Conservation (phyloP, 768 basidiomycete species). For the Tricholoma sp. region DNA sequence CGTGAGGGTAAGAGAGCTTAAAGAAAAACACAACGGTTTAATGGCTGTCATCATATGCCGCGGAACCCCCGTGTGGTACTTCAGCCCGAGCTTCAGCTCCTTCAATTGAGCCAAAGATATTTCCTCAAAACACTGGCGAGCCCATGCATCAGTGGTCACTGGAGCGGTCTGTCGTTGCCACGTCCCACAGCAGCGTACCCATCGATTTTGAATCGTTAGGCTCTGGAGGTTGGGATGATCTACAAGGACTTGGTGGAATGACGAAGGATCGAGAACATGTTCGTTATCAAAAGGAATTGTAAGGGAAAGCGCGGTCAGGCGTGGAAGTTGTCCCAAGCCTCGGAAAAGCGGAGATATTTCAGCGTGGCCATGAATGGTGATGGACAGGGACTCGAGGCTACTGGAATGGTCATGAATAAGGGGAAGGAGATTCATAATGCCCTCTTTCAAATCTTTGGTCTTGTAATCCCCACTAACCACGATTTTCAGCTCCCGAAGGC, state of each 20-base stretch:
- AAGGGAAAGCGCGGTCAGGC: slow-evolving; percentile 12
- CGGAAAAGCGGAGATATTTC: slow-evolving; percentile 16
- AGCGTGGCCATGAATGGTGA: slow-evolving; percentile 18
- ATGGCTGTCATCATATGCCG: slow-evolving; percentile 4
- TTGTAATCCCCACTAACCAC: background rate
- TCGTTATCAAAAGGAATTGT: slow-evolving; percentile 18
- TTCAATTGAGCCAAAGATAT: slow-evolving; percentile 3
- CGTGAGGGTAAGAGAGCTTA: slow-evolving; percentile 18
- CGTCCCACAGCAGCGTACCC: slow-evolving; percentile 8
- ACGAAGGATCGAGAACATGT: slow-evolving; percentile 16
- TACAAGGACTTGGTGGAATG: slow-evolving; percentile 13
- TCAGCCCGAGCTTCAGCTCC: background rate
- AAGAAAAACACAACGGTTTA: background rate
- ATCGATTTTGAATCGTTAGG: slow-evolving; percentile 12
- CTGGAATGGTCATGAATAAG: slow-evolving; percentile 15
- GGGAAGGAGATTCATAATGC: slow-evolving; percentile 15
- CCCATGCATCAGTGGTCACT: background rate
- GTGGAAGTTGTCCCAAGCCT: slow-evolving; percentile 12
- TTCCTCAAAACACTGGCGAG: slow-evolving; percentile 6
- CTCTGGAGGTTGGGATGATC: slow-evolving; percentile 12
- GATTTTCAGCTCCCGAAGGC: background rate
- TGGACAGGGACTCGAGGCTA: slow-evolving; percentile 15
- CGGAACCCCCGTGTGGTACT: background rate
- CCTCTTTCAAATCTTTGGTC: background rate
- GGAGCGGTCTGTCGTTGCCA: too few species aligned